These are phyloP conservation scores for Davidsoniella eucalypti DNA, from an alignment of 2,329 filamentous ascomycete genomes.

Conservation along the genomic window DNA sequence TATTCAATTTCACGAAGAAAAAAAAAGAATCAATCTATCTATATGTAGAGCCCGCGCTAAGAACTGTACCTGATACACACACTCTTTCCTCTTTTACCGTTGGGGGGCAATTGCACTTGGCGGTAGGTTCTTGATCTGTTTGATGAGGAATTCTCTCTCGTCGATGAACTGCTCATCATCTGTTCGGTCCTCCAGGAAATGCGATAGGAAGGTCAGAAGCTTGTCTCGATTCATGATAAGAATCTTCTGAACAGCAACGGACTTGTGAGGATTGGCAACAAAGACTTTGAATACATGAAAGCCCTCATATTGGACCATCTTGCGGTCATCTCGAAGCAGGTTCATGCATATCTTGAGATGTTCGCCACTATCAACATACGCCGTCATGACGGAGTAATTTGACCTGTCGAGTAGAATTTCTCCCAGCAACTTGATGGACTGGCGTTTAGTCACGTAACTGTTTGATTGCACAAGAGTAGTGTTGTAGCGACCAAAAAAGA, in stretches of 20 bases:
- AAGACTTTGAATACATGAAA: constrained; percentile 99
- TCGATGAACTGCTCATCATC: constrained; percentile 98
- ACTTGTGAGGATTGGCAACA: constrained; percentile 96
- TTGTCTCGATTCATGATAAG: constrained; percentile 92
- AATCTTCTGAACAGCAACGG: constrained; percentile 86
- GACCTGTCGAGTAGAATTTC: constrained; percentile 88
- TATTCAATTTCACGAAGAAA: background rate
- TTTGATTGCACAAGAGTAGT: constrained; percentile 73
- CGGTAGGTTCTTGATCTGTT: constrained; percentile 67
- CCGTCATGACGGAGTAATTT: constrained; percentile 97
- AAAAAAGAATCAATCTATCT: background rate
- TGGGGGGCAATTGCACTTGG: constrained; percentile 37
- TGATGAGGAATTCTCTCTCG: constrained; percentile 91
- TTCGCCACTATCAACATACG: constrained; percentile 87
- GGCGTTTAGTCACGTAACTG: constrained; percentile 93
- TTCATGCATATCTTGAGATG: constrained; percentile 99
- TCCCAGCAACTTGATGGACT: constrained; percentile 92
- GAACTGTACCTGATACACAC: background rate
- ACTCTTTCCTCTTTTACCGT: constrained; percentile 19
- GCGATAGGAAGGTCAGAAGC: constrained; percentile 71
- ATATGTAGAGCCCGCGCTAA: background rate
- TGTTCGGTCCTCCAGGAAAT: constrained; percentile 84
- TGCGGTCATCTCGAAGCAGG: constrained; percentile 79
- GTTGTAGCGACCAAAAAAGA: constrained; percentile 90
- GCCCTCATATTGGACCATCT: constrained; percentile 98